Base-by-base conservation (phyloP, 2,329 filamentous ascomycete genomes). In the Colletotrichum chrysophilum region DNA sequence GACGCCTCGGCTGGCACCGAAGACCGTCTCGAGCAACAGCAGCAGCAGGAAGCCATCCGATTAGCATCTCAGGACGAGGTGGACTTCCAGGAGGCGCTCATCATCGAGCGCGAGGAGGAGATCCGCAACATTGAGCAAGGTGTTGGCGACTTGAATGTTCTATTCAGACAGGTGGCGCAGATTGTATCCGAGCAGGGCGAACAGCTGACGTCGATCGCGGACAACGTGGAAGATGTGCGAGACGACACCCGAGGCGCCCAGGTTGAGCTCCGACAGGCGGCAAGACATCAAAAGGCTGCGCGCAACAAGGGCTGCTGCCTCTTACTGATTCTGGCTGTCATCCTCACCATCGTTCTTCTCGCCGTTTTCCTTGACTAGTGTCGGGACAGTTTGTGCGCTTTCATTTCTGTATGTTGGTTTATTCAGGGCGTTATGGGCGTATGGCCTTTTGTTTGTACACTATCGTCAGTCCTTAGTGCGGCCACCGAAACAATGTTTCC, bases 41-140 rank as follows among this genome's bases (percentile, higher is more conserved):
- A 89, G 65, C 89, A 92, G 78, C 93, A 94, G 81, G 93, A 97
- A 79, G 91, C 96, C 79, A 88, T 94, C 14, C 94, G 95, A 71
- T 89, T 98, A 10, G 97, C 96, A 2, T 91, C 95, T 32, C 97
- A 99, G 84, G 94, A 95, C 80, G 97, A 99, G 82, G 97, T 99
- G 58, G 96, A 99, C 83, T 99, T 98, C 87, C 97, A 99, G 83
- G 97, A 99, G 80, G 93, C 94, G 18, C 89, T 99, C 74, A 99
- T 99, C 82, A 93, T 97, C 76, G 96, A 99, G 88, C 96, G 97
- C 70, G 97, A 99, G 85, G 93, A 95, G 73, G 97, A 99, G 87
- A 99, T 99, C 79, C 93, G 96, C 77, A 97, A 98, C 83, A 99
- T 99, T 81, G 97, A 98, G 87, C 96, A 98, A 85, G 96, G 95